Base-by-base conservation (phyloP, 345 rosid genomes). In the Eucalyptus victrix region DNA sequence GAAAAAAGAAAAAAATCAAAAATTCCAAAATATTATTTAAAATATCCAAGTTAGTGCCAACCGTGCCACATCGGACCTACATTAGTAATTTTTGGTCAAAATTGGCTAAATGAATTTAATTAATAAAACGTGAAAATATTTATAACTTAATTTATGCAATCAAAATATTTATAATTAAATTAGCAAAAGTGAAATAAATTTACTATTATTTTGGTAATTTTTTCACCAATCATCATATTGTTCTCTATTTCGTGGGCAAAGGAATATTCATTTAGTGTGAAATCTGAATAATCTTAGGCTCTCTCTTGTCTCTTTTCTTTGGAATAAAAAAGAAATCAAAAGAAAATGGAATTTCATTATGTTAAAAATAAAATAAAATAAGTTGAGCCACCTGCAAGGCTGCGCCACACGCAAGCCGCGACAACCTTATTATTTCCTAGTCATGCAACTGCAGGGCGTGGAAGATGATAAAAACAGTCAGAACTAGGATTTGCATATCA, bases 1-100 rank as follows among this genome's bases (percentile, higher is more conserved):
- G 30, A 56, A 24, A 23, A 56, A 56, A 24, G 0, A 21, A 7
- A 18, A 3, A 19, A 53, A 7, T 2, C 56, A 19, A 53, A 53
- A 3, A 53, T 53, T 53, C 26, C 58, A 56, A 24, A 56, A 56
- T 56, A 56, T 56, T 23, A 24, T 56, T 56, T 56, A 56, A 56
- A 56, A 56, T 24, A 10, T 56, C 62, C 30, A 56, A 53, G 5
- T 53, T 1, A 8, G 5, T 53, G 58, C 0, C 0, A 24, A 1
- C 1, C 5, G 1, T 54, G 5, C 60, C 3, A 56, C 4, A 56
- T 56, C 0, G 13, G 0, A 56, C 13, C 5, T 1, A 0, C 62
- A 5, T 56, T 24, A 56, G 6, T 56, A 56, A 56, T 56, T 56
- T 9, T 0, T 17, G 0, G 6, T 24, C 1, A 56, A 56, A 56